Conservation (phyloP, 1,139 yeast genomes). For the Candida albicans region DNA sequence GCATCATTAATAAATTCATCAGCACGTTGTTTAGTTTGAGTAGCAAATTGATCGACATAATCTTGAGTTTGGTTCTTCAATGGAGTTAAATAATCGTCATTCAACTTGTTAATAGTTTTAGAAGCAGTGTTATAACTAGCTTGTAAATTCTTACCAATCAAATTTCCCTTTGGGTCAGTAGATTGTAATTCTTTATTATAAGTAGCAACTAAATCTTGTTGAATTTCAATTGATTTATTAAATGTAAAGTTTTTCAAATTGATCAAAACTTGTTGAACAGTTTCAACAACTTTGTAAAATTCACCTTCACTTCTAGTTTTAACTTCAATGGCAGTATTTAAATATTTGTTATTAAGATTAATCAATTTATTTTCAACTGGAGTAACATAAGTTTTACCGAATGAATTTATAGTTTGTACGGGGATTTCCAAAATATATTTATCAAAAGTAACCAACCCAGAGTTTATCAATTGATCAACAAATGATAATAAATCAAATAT, state of each 20-base stretch:
- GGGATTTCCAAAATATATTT: conserved; percentile 13
- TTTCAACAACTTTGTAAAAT: conserved; percentile 30
- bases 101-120: conserved; percentile 34
- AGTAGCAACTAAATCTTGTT: conserved; percentile 33
- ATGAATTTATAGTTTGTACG: conserved; percentile 5
- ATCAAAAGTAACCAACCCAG: conserved; percentile 11
- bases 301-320: conserved; percentile 10
- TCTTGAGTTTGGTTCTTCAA: conserved; percentile 43
- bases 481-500: conserved; percentile 25
- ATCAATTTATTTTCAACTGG: conserved; percentile 14
- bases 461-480: conserved; percentile 23
- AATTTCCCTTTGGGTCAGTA: conserved; percentile 16
- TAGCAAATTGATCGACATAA: conserved; percentile 36
- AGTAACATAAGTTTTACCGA: conserved; percentile 10
- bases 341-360: conserved; percentile 13
- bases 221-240: conserved; percentile 31
- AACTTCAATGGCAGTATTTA: conserved; percentile 9
- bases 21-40: conserved; percentile 37
- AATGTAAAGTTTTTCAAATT: conserved; percentile 29
- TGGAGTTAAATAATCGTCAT: conserved; percentile 41
- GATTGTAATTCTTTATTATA: conserved; percentile 33
- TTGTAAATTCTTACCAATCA: conserved; percentile 29
- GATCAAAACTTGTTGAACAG: conserved; percentile 30
- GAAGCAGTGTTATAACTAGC: conserved; percentile 40
- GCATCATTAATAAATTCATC: conserved; percentile 36